Evolutionary conservation across 352 stramenopile genomes (phyloP), one percentile per base, ranked within the genome.

Genomic region (Globisporangium alternatum): DNA sequence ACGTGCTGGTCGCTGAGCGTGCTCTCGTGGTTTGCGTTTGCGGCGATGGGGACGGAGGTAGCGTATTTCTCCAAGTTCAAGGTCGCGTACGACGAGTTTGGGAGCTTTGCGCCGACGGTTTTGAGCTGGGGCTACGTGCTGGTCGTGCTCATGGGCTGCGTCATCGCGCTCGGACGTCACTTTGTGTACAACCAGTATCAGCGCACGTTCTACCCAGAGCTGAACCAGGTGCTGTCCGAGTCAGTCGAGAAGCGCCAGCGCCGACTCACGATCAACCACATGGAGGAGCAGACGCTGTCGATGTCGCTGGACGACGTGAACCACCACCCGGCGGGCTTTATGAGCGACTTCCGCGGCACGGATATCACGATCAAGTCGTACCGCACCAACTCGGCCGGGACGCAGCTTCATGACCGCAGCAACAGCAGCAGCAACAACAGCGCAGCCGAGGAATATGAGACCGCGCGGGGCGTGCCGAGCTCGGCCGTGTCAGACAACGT

Each of bases 141-240:
- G 5, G 70, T 94, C 13, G 31, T 94, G 21, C 45, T 89, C 43
- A 85, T 92, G 65, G 85, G 85, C 21, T 91, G 81, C 35, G 65
- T 74, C 2, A 72, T 94, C 39, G 85, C 85, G 8, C 74, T 94
- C 12, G 83, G 81, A 15, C 79, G 85, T 1, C 85, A 94, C 54
- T 81, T 92, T 39, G 65, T 83, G 1, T 94, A 84, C 73, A 94
- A 92, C 62, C 60, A 91, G 56, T 94, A 90, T 71, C 81, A 92
- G 70, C 83, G 85, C 0, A 80, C 83, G 15, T 94, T 94, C 69
- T 74, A 87, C 54, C 85, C 85, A 0, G 78, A 90, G 60, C 60
- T 88, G 13, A 78, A 75, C 33, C 85, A 94, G 44, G 74, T 92
- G 41, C 66, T 94, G 22, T 81, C 90, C 55, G 84, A 91, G 65